Base-by-base conservation (phyloP, 2,329 filamentous ascomycete genomes). In the Alternaria angustiovoidea region DNA sequence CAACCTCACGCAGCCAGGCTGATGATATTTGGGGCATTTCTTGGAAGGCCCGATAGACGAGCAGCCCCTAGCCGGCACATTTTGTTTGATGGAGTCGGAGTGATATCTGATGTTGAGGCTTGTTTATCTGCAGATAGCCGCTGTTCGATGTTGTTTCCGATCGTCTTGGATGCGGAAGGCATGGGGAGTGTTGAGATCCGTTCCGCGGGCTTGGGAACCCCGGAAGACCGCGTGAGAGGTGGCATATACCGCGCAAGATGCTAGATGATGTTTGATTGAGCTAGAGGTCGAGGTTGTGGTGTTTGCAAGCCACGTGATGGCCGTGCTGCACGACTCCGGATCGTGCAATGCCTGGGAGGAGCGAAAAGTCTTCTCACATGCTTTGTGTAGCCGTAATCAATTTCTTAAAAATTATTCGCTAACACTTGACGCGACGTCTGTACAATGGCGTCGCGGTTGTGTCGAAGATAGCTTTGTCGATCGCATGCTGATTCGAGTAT, bases 41-140 rank as follows among this genome's bases (percentile, higher is more conserved):
- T 14, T 1, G 39, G 5, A 28, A 49, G 54, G 54, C 34, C 46
- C 54, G 46, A 57, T 51, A 38, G 46, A 24, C 12, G 32, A 49
- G 14, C 46, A 7, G 20, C 5, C 46, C 46, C 14, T 16, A 36
- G 32, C 46, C 46, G 16, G 38, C 54, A 38, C 28, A 57, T 24
- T 36, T 14, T 32, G 46, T 24, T 49, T 32, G 28, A 39, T 43
- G 28, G 2, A 28, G 14, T 24, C 14, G 34, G 44, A 36, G 14
- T 12, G 16, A 30, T 30, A 8, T 42, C 12, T 26, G 26, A 38
- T n/a, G 28, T 34, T 12, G 30, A 26, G 51, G 39, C 39, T 14
- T 59, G 49, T 48, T 54, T 54, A 43, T 42, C 49, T 54, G 56
- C 42, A 54, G 56, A 43, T 56, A 57, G 46, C 53, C 53, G 54